A percentile compares a stretch with the other conserved stretches of the same genome.
phyloP scores from a whole-genome alignment of 768 basidiomycete species.

The Pulveroboletus sp. region DNA sequence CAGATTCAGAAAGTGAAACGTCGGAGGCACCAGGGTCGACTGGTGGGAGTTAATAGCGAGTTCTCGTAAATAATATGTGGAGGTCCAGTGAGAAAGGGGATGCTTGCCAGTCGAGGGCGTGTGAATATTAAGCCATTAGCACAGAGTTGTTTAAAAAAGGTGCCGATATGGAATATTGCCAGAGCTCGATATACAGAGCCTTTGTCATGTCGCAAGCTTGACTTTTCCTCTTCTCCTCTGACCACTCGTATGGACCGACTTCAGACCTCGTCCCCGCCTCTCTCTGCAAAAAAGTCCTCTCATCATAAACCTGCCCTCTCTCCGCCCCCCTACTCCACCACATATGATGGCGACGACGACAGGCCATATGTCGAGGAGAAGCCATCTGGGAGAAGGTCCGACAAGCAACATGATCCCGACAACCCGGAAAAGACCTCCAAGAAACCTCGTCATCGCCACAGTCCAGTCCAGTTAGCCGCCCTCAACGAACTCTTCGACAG shows the following conservation, averaged over 20 bases:
- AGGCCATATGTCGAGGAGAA: constrained; percentile 21
- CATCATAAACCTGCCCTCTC: constrained; percentile 11
- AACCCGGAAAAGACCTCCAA: constrained; percentile 37
- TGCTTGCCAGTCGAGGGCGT: constrained; percentile 17
- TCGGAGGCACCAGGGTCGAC: not conserved
- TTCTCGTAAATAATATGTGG: not conserved
- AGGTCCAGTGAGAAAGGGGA: constrained; percentile 1
- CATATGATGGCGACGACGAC: constrained; percentile 23
- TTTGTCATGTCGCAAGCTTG: constrained; percentile 37
- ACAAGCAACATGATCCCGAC: constrained; percentile 26
- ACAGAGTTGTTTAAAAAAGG: constrained; percentile 33
- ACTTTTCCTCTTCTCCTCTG: constrained; percentile 29
- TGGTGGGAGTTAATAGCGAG: too few relatives aligned
- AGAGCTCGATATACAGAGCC: constrained; percentile 38
- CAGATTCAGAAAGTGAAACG: not conserved
- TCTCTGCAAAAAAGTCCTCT: constrained; percentile 9
- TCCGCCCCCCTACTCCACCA: constrained; percentile 5
- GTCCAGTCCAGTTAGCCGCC: constrained; percentile 64
- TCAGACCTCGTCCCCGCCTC: constrained; percentile 12
- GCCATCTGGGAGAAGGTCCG: constrained; percentile 19
- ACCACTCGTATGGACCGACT: constrained; percentile 30
- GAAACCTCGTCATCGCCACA: constrained; percentile 78
- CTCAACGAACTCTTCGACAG: constrained; percentile 77
- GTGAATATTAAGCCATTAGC: constrained; percentile 29
- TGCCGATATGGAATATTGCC: constrained; percentile 39